Percentiles rank a stretch among this genome's conserved stretches.
phyloP scores from a whole-genome alignment of 2,329 filamentous ascomycete species.

The Aspergillus tamarii region DNA sequence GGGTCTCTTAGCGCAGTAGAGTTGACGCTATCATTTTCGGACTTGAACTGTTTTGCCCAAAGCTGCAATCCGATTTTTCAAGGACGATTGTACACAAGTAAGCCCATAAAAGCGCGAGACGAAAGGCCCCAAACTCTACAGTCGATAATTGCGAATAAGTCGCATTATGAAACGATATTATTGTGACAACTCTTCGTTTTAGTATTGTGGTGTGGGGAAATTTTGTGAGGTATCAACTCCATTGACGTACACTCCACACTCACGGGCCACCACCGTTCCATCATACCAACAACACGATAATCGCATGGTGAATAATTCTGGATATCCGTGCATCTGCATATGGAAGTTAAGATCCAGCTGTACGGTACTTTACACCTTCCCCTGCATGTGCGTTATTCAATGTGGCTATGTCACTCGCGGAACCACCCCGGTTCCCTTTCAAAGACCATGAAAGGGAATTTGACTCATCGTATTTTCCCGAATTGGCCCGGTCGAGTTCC shows the following conservation, averaged over 20 bases:
- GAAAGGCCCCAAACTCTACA: background rate
- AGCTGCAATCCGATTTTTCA: background rate
- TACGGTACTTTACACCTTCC: slow-evolving; percentile 16
- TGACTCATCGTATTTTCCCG: slow-evolving; percentile 20
- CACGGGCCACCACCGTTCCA: slow-evolving; percentile 10
- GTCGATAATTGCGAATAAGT: slow-evolving; percentile 14
- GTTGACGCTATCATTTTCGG: background rate
- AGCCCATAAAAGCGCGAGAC: background rate
- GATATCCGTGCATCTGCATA: slow-evolving; percentile 9
- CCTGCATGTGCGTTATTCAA: slow-evolving; percentile 26
- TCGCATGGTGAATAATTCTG: slow-evolving; percentile 3
- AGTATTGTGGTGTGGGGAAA: background rate
- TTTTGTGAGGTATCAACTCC: slow-evolving; percentile 20
- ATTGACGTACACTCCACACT: background rate
- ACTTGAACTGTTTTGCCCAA: background rate
- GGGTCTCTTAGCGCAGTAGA: background rate
- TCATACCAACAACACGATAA: slow-evolving; percentile 1
- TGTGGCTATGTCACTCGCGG: slow-evolving; percentile 16
- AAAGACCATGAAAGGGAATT: slow-evolving; percentile 2
- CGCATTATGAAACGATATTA: slow-evolving; percentile 13
- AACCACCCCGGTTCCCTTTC: background rate
- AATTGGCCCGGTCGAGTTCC: background rate
- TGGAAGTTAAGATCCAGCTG: slow-evolving; percentile 12
- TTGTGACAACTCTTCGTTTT: background rate
- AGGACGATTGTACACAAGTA: background rate